Evolutionary conservation across 169 alveolate genomes (phyloP).

Genomic region (Sarcocystis neurona): DNA sequence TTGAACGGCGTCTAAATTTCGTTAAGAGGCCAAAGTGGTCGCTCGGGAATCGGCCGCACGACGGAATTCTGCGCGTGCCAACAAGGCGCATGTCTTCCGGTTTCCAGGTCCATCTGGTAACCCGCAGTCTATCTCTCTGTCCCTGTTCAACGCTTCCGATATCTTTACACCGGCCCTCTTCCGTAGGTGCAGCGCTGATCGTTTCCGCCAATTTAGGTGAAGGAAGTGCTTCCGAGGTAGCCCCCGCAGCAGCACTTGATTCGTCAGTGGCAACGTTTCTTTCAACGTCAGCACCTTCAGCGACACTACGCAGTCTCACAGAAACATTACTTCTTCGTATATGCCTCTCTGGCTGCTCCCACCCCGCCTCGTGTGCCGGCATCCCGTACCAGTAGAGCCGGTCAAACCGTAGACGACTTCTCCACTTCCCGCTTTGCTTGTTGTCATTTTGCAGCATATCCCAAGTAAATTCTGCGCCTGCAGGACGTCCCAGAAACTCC

Average conservation of each 20-base stretch:
- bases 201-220: too few species aligned
- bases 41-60: conserved; percentile 51
- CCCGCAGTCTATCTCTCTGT: too few species aligned
- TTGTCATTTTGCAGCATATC: conserved; percentile 58
- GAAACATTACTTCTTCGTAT: too few species aligned
- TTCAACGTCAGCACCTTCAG: too few species aligned
- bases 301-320: too few species aligned
- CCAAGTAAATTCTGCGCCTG: conserved; percentile 59
- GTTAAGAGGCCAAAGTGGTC: conserved; percentile 56
- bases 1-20: conserved; percentile 29
- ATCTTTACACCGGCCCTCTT: too few species aligned
- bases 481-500: conserved; percentile 54
- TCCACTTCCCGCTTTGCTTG: conserved; percentile 41
- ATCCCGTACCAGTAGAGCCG: conserved; percentile 37
- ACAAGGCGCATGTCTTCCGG: conserved; percentile 26
- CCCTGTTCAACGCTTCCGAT: too few species aligned
- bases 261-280: conserved; percentile 7
- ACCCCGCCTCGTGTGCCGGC: too few species aligned
- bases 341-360: too few species aligned
- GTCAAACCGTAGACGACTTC: conserved; percentile 46
- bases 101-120: too few species aligned
- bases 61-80: conserved; percentile 27
- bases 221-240: too few species aligned
- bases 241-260: conserved; percentile 1
- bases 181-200: too few species aligned